Conservation (phyloP, 2,329 filamentous ascomycete genomes). For the Tolypocladium guangdongense region DNA sequence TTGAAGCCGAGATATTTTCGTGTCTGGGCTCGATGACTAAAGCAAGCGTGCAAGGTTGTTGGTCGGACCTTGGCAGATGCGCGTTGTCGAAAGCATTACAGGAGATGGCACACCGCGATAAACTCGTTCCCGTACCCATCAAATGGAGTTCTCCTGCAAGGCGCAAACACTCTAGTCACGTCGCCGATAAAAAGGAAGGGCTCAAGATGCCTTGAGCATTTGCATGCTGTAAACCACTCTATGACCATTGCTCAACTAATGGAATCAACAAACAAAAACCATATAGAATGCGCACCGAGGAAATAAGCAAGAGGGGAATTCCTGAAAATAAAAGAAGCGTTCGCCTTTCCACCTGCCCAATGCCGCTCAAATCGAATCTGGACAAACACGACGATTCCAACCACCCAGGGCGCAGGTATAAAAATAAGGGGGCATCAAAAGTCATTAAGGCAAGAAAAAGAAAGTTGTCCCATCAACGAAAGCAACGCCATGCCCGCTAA, state of each 20-base stretch:
- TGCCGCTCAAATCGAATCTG: constrained; percentile 1
- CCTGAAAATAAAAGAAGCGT: background rate
- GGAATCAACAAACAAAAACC: background rate
- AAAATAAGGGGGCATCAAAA: constrained; percentile 4
- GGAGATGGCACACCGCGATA: background rate
- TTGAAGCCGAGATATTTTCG: background rate
- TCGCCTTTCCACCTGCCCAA: constrained; percentile 2
- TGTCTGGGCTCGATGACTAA: background rate
- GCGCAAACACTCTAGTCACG: background rate
- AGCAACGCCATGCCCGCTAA: background rate
- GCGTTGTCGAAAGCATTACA: background rate
- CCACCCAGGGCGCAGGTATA: background rate
- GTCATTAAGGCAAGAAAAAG: background rate
- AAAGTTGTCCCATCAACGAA: background rate
- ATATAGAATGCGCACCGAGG: background rate
- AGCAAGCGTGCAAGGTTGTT: background rate
- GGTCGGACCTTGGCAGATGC: background rate
- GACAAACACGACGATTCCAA: background rate
- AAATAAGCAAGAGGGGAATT: background rate
- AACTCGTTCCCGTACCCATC: too few relatives aligned
- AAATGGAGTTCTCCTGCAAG: too few relatives aligned
- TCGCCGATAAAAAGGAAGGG: background rate
- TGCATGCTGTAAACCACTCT: background rate
- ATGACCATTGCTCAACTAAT: background rate
- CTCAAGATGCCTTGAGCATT: background rate